phyloP scores from a whole-genome alignment of 441 rosid genomes.

The Erodium trifolium region DNA sequence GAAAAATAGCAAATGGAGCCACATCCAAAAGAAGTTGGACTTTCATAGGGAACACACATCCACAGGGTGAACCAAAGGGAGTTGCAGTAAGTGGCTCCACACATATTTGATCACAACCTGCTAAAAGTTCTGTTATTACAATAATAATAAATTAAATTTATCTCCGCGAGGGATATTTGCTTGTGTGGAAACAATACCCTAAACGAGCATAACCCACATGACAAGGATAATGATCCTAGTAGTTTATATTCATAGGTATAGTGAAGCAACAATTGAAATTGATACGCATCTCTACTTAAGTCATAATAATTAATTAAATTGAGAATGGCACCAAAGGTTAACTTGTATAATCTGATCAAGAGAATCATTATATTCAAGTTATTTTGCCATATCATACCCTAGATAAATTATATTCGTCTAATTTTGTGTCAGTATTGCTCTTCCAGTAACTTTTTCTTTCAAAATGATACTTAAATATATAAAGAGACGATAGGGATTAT shows the following conservation, averaged over 20 bases:
- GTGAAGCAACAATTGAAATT: not conserved
- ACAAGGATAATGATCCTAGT: not conserved
- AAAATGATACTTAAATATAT: too few relatives aligned
- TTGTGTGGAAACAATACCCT: not conserved
- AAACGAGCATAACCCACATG: not conserved
- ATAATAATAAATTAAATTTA: conserved; percentile 9
- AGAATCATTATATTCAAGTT: not conserved
- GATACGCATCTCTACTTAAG: not conserved
- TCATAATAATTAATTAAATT: too few relatives aligned
- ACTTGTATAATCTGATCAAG: not conserved
- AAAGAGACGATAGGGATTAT: not conserved
- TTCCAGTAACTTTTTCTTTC: not conserved
- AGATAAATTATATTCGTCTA: not conserved
- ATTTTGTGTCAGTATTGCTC: not conserved
- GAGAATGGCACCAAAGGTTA: not conserved
- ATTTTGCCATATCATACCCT: not conserved
- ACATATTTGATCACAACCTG: conserved; percentile 88
- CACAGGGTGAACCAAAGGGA: conserved; percentile 92
- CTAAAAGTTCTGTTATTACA: conserved; percentile 26
- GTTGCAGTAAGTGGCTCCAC: conserved; percentile 79
- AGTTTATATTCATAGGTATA: not conserved
- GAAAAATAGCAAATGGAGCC: conserved; percentile 80
- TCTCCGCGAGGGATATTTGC: not conserved
- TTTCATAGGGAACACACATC: conserved; percentile 94
- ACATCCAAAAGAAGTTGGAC: conserved; percentile 71